phyloP scores from a whole-genome alignment of 257 asterid species.

The Dorcoceras hygrometricum region DNA sequence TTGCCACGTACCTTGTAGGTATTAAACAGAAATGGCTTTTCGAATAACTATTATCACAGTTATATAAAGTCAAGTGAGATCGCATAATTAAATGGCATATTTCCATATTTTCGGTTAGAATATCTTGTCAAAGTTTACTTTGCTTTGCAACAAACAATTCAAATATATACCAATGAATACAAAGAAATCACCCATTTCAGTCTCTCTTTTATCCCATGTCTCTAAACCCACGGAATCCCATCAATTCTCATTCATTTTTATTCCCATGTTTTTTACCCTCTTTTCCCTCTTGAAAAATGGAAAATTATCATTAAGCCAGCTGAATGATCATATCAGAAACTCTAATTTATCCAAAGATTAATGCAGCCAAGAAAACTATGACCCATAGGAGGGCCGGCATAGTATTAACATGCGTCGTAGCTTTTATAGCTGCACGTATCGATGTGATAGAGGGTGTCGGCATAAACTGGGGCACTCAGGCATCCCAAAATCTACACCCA shows the following conservation, averaged over 20 bases:
- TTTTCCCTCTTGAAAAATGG: background rate
- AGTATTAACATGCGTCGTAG: slow-evolving; percentile 16
- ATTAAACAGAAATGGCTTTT: too few species aligned
- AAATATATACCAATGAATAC: background rate
- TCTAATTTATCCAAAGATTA: background rate
- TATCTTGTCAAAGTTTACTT: too few species aligned
- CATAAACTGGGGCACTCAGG: slow-evolving; percentile 80
- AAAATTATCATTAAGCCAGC: background rate
- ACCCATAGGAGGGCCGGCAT: background rate
- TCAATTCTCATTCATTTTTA: background rate
- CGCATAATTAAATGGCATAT: too few species aligned
- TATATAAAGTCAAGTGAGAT: too few species aligned
- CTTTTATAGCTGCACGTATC: background rate
- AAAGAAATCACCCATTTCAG: background rate
- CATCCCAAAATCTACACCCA: slow-evolving; percentile 53
- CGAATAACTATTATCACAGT: too few species aligned
- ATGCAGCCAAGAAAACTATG: background rate
- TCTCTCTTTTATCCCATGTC: slow-evolving; percentile 3
- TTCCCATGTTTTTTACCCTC: slow-evolving; percentile 1
- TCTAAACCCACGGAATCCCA: slow-evolving; percentile 23
- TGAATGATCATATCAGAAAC: background rate
- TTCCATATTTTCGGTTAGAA: too few species aligned
- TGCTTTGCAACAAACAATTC: too few species aligned
- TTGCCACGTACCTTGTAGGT: too few species aligned
- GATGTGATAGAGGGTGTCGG: slow-evolving; percentile 44